Evolutionary conservation across 495 filamentous ascomycete species (phyloP).

Genomic region (Rhizodiscina lignyota): DNA sequence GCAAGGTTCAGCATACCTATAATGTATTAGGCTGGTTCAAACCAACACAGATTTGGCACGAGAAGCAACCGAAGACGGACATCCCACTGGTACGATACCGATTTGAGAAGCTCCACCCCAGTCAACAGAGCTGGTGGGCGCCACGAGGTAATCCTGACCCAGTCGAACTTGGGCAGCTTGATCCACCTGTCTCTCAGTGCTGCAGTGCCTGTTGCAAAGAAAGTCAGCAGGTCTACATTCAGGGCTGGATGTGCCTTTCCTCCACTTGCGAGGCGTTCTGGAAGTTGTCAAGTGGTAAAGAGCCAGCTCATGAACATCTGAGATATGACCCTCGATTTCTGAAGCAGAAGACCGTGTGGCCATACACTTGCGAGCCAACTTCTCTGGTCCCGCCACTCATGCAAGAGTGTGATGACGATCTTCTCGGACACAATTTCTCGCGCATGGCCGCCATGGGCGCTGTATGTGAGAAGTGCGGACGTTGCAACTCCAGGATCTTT

Average conservation of each 20-base stretch:
- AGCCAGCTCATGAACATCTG: constrained; percentile 19
- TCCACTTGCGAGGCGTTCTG: constrained; percentile 41
- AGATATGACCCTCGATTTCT: constrained; percentile 44
- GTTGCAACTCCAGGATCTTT: constrained; percentile 41
- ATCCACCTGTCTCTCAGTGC: not conserved
- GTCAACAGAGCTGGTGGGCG: constrained; percentile 53
- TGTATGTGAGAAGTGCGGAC: constrained; percentile 52
- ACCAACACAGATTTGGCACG: constrained; percentile 56
- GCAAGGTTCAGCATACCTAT: constrained; percentile 43
- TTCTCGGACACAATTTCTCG: constrained; percentile 17
- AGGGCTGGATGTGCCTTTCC: constrained; percentile 59
- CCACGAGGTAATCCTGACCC: constrained; percentile 11
- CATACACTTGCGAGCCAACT: constrained; percentile 21
- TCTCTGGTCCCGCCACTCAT: constrained; percentile 24
- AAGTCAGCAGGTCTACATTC: constrained; percentile 30
- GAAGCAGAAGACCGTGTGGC: constrained; percentile 23
- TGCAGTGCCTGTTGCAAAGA: constrained; percentile 26
- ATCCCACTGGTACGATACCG: constrained; percentile 39
- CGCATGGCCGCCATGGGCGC: constrained; percentile 43
- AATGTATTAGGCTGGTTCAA: constrained; percentile 61
- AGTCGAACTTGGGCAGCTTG: constrained; percentile 5
- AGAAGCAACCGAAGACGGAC: constrained; percentile 31
- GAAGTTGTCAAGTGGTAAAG: constrained; percentile 17
- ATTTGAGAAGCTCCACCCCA: constrained; percentile 51
- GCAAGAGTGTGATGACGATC: constrained; percentile 18